phyloP scores from a whole-genome alignment of 768 basidiomycete species.

The Xerocomus brunneocitrinus region DNA sequence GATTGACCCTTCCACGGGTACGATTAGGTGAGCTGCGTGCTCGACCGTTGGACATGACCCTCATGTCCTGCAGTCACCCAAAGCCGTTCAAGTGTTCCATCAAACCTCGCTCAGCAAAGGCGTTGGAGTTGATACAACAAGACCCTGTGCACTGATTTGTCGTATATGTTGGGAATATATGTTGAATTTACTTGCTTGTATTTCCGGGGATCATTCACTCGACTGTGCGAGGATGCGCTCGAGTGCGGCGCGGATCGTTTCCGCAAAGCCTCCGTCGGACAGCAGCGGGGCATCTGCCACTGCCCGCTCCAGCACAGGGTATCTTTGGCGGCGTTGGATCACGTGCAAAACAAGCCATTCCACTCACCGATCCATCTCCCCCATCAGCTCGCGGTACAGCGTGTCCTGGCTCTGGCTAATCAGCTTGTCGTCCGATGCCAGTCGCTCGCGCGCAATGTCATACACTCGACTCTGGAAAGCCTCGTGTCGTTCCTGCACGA shows the following conservation, averaged over 20 bases:
- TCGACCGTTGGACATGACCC: not conserved
- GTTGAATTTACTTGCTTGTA: not conserved
- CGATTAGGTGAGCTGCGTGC: slow-evolving; percentile 47
- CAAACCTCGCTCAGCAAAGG: slow-evolving; percentile 56
- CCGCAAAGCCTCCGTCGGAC: slow-evolving; percentile 44
- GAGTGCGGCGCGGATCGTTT: slow-evolving; percentile 39
- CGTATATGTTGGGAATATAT: no score
- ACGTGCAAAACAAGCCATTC: not conserved
- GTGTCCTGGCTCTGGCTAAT: slow-evolving; percentile 48
- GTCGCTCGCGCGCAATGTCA: slow-evolving; percentile 54
- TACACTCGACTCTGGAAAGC: slow-evolving; percentile 55
- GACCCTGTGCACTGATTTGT: slow-evolving; percentile 31
- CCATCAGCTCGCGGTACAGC: slow-evolving; percentile 59
- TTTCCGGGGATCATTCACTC: not conserved
- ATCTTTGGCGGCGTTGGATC: slow-evolving; percentile 28
- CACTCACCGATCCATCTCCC: slow-evolving; percentile 65
- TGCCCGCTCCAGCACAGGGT: slow-evolving; percentile 63
- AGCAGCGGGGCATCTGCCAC: slow-evolving; percentile 46
- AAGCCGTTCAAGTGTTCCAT: slow-evolving; percentile 58
- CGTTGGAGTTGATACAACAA: slow-evolving; percentile 48
- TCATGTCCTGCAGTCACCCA: slow-evolving; percentile 42
- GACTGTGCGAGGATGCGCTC: slow-evolving; percentile 44
- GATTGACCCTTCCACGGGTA: slow-evolving; percentile 54
- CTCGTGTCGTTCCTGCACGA: slow-evolving; percentile 30
- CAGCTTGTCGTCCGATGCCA: slow-evolving; percentile 51